phyloP scores from a whole-genome alignment of 257 asterid species.

The Solanum chilense region DNA sequence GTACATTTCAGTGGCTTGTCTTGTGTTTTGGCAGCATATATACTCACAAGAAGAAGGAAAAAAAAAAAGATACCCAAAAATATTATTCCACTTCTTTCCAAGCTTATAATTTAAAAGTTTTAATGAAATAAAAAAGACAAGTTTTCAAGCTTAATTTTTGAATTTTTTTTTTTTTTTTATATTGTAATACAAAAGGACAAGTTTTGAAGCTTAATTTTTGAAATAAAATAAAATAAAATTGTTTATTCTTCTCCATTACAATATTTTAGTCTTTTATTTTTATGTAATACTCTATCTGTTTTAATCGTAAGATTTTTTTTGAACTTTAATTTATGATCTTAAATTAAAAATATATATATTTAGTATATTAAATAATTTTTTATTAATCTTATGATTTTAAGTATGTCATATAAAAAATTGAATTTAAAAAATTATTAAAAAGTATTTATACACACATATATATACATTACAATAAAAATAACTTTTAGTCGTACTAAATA shows the following conservation, averaged over 20 bases:
- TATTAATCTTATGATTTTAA: not conserved
- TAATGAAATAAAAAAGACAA: not conserved
- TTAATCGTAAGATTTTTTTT: not conserved
- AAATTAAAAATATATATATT: not conserved
- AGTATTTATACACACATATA: too few relatives aligned
- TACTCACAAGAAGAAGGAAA: not conserved
- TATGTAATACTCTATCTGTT: not conserved
- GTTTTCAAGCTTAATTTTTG: not conserved
- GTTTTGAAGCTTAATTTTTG: not conserved
- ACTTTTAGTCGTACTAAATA: too few relatives aligned
- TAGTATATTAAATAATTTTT: fast-evolving
- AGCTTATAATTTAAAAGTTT: not conserved
- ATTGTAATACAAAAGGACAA: not conserved
- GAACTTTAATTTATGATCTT: fast-evolving
- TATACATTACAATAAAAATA: too few relatives aligned
- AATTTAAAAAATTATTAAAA: not conserved
- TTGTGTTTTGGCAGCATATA: not conserved
- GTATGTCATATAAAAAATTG: not conserved
- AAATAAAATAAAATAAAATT: not conserved
- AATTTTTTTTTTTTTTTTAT: too few relatives aligned
- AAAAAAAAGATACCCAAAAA: not conserved
- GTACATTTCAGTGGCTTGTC: not conserved
- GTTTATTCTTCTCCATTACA: too few relatives aligned
- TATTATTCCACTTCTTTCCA: not conserved
- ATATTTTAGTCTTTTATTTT: too few relatives aligned